These are phyloP conservation scores for Lanmaoa pseudosensibilis DNA, from an alignment of 768 basidiomycete genomes.

Conservation along the genomic window DNA sequence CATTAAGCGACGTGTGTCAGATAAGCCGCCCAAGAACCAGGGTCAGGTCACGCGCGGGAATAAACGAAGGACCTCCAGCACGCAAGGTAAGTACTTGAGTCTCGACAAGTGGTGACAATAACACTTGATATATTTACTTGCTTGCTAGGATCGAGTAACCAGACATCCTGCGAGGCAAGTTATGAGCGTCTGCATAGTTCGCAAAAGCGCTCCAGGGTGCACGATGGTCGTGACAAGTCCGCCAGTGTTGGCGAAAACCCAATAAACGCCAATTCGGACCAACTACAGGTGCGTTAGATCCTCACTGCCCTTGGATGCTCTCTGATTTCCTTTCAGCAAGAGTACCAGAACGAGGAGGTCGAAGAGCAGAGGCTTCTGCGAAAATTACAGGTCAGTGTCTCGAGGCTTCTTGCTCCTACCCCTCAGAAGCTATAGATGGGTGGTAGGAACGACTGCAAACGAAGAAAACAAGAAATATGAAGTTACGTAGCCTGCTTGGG, in stretches of 20 bases:
- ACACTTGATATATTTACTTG: background rate
- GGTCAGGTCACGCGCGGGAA: background rate
- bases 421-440: background rate
- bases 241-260: background rate
- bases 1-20: background rate
- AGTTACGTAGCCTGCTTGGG: conserved; percentile 13
- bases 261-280: background rate
- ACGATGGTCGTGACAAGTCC: background rate
- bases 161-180: background rate
- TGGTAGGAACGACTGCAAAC: conserved; percentile 5
- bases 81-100: conserved; percentile 3
- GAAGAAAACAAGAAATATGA: conserved; percentile 8
- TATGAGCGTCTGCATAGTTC: background rate
- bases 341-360: conserved; percentile 10
- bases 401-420: background rate
- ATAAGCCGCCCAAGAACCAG: background rate
- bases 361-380: conserved; percentile 17
- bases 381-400: conserved; percentile 9
- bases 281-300: conserved; percentile 1
- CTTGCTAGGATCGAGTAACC: background rate
- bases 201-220: background rate
- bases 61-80: background rate
- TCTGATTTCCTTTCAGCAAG: conserved; percentile 1
- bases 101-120: background rate
- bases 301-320: no score